A percentile compares a stretch with the other conserved stretches of the same genome.
Conservation (phyloP, 768 basidiomycete genomes). For the Arthromyces matolae region DNA sequence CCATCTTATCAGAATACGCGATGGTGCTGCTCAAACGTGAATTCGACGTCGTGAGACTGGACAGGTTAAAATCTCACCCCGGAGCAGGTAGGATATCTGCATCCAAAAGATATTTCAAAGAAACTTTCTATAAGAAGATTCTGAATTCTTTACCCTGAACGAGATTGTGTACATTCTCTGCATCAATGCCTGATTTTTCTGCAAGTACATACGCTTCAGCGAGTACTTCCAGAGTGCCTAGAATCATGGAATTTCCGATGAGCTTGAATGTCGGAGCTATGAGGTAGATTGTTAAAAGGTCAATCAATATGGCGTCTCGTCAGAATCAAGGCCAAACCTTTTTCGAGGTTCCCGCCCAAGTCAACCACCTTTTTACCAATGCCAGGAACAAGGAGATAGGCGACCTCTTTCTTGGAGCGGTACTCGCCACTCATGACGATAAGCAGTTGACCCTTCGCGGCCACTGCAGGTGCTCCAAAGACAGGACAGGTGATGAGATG, state of each 20-base stretch:
- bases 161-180: constrained; percentile 50
- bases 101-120: background rate
- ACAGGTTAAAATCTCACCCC: too few species aligned
- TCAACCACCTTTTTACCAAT: constrained; percentile 77
- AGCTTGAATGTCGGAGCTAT: constrained; percentile 71
- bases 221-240: constrained; percentile 75
- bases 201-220: constrained; percentile 83
- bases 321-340: constrained; percentile 46
- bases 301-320: background rate
- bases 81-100: constrained; percentile 70
- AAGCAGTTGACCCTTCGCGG: constrained; percentile 62
- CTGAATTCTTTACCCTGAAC: constrained; percentile 46
- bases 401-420: constrained; percentile 75
- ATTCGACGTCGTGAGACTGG: too few species aligned
- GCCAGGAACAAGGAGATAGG: constrained; percentile 74
- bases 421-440: constrained; percentile 80
- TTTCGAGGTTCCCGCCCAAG: constrained; percentile 82
- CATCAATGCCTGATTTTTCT: constrained; percentile 78
- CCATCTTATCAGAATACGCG: constrained; percentile 64
- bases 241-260: constrained; percentile 74
- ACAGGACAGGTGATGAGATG: constrained; percentile 76
- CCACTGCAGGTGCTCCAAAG: constrained; percentile 67
- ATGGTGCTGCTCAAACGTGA: constrained; percentile 35
- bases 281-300: background rate
- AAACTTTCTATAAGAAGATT: constrained; percentile 5